Conservation (phyloP, 2,329 filamentous ascomycete genomes). For the Aureobasidium musti region DNA sequence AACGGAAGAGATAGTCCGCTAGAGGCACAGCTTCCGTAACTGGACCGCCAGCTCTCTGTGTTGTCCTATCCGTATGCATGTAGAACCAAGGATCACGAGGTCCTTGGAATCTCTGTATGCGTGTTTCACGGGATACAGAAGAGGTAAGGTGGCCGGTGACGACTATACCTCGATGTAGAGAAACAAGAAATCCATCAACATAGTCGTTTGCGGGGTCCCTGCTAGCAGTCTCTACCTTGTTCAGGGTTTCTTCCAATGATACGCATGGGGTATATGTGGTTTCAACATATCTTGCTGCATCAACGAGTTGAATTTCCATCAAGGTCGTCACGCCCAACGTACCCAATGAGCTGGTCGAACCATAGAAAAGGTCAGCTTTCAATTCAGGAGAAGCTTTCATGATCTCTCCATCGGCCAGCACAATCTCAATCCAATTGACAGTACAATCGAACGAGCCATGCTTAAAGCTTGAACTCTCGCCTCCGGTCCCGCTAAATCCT, state of each 20-base stretch:
- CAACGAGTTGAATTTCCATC: slow-evolving; percentile 51
- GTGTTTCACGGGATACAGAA: slow-evolving; percentile 2
- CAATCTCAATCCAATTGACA: slow-evolving; percentile 63
- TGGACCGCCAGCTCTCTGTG: background rate
- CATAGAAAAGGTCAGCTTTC: slow-evolving; percentile 63
- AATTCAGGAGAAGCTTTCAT: slow-evolving; percentile 44
- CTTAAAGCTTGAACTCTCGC: slow-evolving; percentile 69
- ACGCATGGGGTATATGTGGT: slow-evolving; percentile 50
- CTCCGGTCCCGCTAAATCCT: slow-evolving; percentile 66
- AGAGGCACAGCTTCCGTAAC: slow-evolving; percentile 60
- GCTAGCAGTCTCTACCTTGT: slow-evolving; percentile 44
- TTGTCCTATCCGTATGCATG: slow-evolving; percentile 16
- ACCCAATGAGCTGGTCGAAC: slow-evolving; percentile 65
- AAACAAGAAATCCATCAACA: slow-evolving; percentile 55
- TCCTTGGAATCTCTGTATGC: slow-evolving; percentile 44
- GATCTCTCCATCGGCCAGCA: slow-evolving; percentile 62
- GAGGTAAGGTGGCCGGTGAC: slow-evolving; percentile 50
- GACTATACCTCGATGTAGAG: slow-evolving; percentile 46
- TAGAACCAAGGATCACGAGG: slow-evolving; percentile 56
- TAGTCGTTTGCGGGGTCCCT: slow-evolving; percentile 47
- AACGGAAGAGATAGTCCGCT: slow-evolving; percentile 69
- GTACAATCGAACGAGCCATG: slow-evolving; percentile 67
- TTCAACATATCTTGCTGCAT: slow-evolving; percentile 53
- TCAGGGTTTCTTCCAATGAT: slow-evolving; percentile 48
- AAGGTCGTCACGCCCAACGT: slow-evolving; percentile 66